These are phyloP conservation scores for Passalora sequoiae DNA, from an alignment of 2,329 filamentous ascomycete genomes.

Conservation along the genomic window DNA sequence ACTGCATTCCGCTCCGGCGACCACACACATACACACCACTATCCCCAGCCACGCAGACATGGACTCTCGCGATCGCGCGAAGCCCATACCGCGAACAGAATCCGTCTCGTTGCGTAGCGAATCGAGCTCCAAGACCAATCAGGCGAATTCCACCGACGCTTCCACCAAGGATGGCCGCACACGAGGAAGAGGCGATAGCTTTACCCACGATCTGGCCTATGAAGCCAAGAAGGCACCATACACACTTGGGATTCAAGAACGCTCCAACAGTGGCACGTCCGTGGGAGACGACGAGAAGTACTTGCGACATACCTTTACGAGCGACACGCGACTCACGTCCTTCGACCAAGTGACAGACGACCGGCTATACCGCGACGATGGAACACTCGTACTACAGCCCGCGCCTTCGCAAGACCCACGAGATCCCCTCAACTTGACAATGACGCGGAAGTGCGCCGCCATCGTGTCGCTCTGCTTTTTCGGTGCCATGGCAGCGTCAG, in stretches of 20 bases:
- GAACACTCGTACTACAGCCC: slow-evolving; percentile 8
- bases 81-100: background rate
- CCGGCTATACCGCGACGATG: slow-evolving; percentile 5
- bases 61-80: background rate
- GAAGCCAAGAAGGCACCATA: slow-evolving; percentile 1
- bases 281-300: background rate
- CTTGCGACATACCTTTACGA: background rate
- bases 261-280: background rate
- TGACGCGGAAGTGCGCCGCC: slow-evolving; percentile 15
- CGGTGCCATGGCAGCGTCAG: slow-evolving; percentile 28
- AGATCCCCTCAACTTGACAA: slow-evolving; percentile 19
- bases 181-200: background rate
- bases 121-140: background rate
- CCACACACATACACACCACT: background rate
- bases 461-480: slow-evolving; percentile 21
- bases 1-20: background rate
- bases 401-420: slow-evolving; percentile 15
- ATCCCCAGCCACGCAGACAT: too few species aligned
- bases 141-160: background rate
- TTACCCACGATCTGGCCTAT: slow-evolving; percentile 1
- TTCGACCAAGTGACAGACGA: slow-evolving; percentile 7
- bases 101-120: background rate
- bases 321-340: slow-evolving; percentile 5
- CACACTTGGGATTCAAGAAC: background rate
- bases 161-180: background rate